Base-by-base conservation (phyloP, 257 asterid genomes). In the Solanum lignicaule region DNA sequence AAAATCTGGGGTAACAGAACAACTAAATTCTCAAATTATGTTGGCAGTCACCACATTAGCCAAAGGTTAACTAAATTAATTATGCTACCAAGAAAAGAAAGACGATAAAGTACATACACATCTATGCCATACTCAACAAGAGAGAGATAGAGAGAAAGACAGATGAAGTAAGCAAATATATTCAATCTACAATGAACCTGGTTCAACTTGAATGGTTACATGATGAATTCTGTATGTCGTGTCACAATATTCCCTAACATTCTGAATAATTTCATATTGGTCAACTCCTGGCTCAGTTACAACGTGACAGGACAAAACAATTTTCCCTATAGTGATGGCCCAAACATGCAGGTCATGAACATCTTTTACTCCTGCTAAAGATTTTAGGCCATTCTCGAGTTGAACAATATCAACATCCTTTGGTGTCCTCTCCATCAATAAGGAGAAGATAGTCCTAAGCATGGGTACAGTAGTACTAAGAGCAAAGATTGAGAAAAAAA, bases 341-440 rank as follows among this genome's bases (percentile, higher is more conserved):
- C 99, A 96, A 82, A 93, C 91, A 87, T 96, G 99, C 76, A 96
- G 94, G 90, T 96, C 99, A 62, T 94, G 97, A 81, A 95, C 93
- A 83, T 89, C 95, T 35, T 75, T 62, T 71, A 96, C 90, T 68
- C 98, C 99, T 41, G 46, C 71, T 15, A 96, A 83, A 21, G 72
- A 84, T 88, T 91, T 93, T 27, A 95, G 82, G 12, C 94, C 97
- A 23, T 88, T 92, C 88, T 93, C 93, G 12, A 96, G 92, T 72
- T 71, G 71, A 87, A 86, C 85, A 41, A 85, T 73, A 85, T 96
- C 93, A 23, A 96, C 88, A 66, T 92, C 98, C 48, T 52, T n/a
- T 1, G 98, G 97, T 16, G 96, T 88, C 86, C 94, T 88, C 92
- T 96, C 98, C 98, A 95, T 95, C 87, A 95, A 87, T 76, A 96